Evolutionary conservation across 2,329 filamentous ascomycete genomes (phyloP).

Genomic region (Fusarium sp.): DNA sequence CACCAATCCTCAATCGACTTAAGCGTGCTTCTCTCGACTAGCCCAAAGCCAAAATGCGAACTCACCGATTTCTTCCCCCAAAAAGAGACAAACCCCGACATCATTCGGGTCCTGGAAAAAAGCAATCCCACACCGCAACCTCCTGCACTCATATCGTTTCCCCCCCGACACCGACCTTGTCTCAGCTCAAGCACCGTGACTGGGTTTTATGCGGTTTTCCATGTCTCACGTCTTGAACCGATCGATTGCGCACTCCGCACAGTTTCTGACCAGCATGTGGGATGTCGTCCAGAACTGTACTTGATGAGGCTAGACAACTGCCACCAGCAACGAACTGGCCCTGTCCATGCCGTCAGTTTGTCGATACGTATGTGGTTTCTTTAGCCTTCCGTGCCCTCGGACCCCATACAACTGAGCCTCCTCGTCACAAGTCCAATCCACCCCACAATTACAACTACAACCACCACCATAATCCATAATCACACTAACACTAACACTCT

Average conservation of each 20-base stretch:
- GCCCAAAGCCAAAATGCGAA: constrained; percentile 40
- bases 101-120: constrained; percentile 42
- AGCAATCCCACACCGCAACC: constrained; percentile 44
- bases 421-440: constrained; percentile 36
- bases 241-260: constrained; percentile 47
- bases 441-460: constrained; percentile 29
- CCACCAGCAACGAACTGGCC: constrained; percentile 12
- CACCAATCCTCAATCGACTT: constrained; percentile 37
- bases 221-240: constrained; percentile 44
- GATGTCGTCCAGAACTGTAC: constrained; percentile 23
- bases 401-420: constrained; percentile 38
- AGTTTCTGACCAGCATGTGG: constrained; percentile 36
- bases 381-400: constrained; percentile 30
- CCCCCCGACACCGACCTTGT: constrained; percentile 30
- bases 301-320: constrained; percentile 24
- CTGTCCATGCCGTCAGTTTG: constrained; percentile 32
- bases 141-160: constrained; percentile 15
- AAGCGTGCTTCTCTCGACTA: constrained; percentile 41
- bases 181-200: constrained; percentile 40
- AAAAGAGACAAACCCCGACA: constrained; percentile 36
- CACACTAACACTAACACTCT: constrained; percentile 26
- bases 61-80: constrained; percentile 25
- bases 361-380: constrained; percentile 23
- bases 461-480: constrained; percentile 12
- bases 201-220: constrained; percentile 45